phyloP scores from a whole-genome alignment of 1,284 basidiomycete genomes.

The Rhodofomes roseus region DNA sequence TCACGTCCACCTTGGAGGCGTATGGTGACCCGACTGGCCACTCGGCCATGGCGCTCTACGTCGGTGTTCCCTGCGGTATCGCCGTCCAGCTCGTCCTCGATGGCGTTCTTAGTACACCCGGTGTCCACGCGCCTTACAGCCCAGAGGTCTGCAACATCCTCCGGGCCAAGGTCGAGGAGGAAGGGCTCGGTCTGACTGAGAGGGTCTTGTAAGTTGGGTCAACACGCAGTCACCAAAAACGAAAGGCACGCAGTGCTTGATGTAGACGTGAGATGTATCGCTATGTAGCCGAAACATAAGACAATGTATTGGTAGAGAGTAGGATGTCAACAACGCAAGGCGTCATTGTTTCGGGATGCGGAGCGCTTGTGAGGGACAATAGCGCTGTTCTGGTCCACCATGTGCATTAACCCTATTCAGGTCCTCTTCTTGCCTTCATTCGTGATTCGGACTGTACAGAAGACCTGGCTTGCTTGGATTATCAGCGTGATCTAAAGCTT shows the following conservation, averaged over 20 bases:
- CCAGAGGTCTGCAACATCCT: slow-evolving; percentile 87
- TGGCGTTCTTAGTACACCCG: slow-evolving; percentile 73
- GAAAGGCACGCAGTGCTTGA: background rate
- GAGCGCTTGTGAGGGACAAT: background rate
- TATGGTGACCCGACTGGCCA: slow-evolving; percentile 85
- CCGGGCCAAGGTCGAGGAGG: slow-evolving; percentile 72
- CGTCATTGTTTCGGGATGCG: background rate
- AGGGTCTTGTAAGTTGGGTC: slow-evolving; percentile 45
- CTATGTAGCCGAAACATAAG: background rate
- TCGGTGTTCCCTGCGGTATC: slow-evolving; percentile 93
- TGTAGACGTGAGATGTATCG: background rate
- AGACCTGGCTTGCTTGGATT: no score
- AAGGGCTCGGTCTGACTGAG: slow-evolving; percentile 84
- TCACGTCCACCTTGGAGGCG: slow-evolving; percentile 90
- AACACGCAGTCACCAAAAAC: background rate
- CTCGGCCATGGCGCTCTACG: slow-evolving; percentile 92
- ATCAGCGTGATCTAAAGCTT: no score
- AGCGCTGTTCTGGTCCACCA: background rate
- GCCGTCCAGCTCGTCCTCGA: slow-evolving; percentile 84
- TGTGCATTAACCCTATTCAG: background rate
- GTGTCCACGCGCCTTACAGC: slow-evolving; percentile 87
- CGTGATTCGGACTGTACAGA: no score
- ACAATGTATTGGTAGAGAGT: background rate
- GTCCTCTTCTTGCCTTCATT: background rate
- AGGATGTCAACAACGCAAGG: background rate